Evolutionary conservation across 2,329 filamentous ascomycete genomes (phyloP).

Genomic region (Talaromyces albobiverticillius): DNA sequence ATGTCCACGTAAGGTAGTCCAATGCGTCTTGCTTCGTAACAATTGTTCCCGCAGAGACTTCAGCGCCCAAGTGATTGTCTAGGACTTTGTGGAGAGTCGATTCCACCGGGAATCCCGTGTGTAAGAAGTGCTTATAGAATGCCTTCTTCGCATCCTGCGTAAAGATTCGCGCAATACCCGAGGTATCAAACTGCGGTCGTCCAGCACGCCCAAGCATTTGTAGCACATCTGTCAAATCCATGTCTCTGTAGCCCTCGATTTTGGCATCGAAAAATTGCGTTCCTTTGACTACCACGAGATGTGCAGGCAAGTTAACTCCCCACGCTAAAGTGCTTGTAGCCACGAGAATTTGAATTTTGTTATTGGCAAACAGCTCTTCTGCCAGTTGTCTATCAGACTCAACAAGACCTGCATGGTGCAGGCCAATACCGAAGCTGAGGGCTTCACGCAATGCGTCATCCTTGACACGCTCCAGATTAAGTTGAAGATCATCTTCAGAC

Average conservation of each 20-base stretch:
- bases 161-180: constrained; percentile 94
- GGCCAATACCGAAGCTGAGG: constrained; percentile 93
- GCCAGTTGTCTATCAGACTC: constrained; percentile 89
- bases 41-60: constrained; percentile 90
- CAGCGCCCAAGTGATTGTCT: constrained; percentile 93
- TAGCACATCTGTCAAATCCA: constrained; percentile 96
- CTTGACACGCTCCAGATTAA: constrained; percentile 86
- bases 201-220: constrained; percentile 97
- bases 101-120: constrained; percentile 96
- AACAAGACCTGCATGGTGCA: constrained; percentile 95
- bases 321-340: constrained; percentile 95
- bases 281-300: constrained; percentile 95
- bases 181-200: constrained; percentile 92
- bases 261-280: constrained; percentile 99
- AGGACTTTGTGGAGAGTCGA: constrained; percentile 93
- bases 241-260: constrained; percentile 95
- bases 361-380: constrained; percentile 93
- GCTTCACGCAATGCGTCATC: constrained; percentile 90
- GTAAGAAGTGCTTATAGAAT: constrained; percentile 98
- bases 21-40: constrained; percentile 93
- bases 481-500: constrained; percentile 87
- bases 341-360: constrained; percentile 96
- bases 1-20: constrained; percentile 98
- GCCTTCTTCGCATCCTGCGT: constrained; percentile 97
- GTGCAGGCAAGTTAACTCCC: constrained; percentile 96